phyloP scores from a whole-genome alignment of 345 rosid genomes.

The Gossypium stocksii region DNA sequence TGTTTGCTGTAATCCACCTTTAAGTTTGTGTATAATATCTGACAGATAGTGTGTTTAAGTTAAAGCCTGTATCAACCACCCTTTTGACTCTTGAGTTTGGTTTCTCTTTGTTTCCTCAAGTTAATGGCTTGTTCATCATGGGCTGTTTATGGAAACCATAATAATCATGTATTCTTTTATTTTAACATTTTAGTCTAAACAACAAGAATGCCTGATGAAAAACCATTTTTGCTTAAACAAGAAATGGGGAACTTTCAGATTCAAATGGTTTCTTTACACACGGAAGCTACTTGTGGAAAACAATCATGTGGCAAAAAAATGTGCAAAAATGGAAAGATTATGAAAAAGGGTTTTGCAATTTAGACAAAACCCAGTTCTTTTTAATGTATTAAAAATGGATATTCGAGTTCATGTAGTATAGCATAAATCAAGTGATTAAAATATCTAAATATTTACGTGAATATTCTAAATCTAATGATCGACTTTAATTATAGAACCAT shows the following conservation, averaged over 20 bases:
- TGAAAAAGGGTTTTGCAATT: neutral
- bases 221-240: conserved; percentile 6
- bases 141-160: conserved; percentile 15
- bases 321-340: neutral
- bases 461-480: too few relatives aligned
- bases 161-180: neutral
- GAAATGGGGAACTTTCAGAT: neutral
- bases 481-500: neutral
- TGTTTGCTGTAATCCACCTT: conserved; percentile 48
- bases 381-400: neutral
- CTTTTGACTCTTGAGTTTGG: neutral
- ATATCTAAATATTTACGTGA: neutral
- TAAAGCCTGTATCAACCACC: conserved; percentile 11
- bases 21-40: conserved; percentile 9
- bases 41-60: conserved; percentile 8
- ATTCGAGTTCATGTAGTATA: neutral
- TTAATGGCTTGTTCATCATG: conserved; percentile 9
- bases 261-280: conserved; percentile 16
- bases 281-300: conserved; percentile 13
- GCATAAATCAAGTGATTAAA: neutral
- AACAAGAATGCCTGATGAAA: conserved; percentile 7
- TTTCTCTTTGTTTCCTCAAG: too few relatives aligned
- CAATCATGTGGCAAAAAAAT: neutral
- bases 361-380: neutral
- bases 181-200: conserved; percentile 6